Base-by-base conservation (phyloP, 768 basidiomycete genomes). In the Pluteus cervinus region DNA sequence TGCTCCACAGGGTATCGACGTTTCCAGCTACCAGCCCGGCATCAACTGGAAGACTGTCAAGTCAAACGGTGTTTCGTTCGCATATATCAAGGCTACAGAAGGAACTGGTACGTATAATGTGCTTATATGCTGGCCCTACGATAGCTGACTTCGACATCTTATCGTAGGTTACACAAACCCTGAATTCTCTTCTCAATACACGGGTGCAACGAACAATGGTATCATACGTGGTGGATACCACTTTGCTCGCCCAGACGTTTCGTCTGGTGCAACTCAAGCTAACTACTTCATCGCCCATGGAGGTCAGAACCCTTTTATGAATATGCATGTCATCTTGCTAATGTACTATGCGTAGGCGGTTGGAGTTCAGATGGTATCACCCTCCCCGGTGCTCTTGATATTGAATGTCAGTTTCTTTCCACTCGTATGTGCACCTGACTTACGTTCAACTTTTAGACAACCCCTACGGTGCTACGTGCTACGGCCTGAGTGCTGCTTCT, bases 81-180 rank as follows among this genome's bases (percentile, higher is more conserved):
- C 60, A 3, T 81, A 68, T 50, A 79, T 82, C 67, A 82, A 81
- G 51, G 79, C 79, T 7, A 82, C 79, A 3, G 79, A 82, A 52
- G 72, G 72, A 7, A 76, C 65, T 14, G 50, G 75, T 75, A 35
- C 38, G 61, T 47, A 7, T 28, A 12, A 22, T 23, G 20, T 3
- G 7, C 4, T 35, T n/a, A n/a, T n/a, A n/a, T n/a, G 29, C 7
- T 14, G 23, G 15, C 24, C 23, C 10, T 24, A 20, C 15, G 9
- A 4, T 36, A 11, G 14, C 21, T 7, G 9, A 6, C 6, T 15
- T 11, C 9, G 12, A 4, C 33, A 11, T 4, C 2, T 26, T 14
- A 11, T 23, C 14, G 14, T 30, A 65, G 61, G 54, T 1, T 79
- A 66, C 47, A 56, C n/a, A 3, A 62, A 60, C 45, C 64, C 71